A percentile compares a stretch with the other conserved stretches of the same genome.
phyloP scores from a whole-genome alignment of 2,329 filamentous ascomycete species.

The Nothomitra cinnamomea region DNA sequence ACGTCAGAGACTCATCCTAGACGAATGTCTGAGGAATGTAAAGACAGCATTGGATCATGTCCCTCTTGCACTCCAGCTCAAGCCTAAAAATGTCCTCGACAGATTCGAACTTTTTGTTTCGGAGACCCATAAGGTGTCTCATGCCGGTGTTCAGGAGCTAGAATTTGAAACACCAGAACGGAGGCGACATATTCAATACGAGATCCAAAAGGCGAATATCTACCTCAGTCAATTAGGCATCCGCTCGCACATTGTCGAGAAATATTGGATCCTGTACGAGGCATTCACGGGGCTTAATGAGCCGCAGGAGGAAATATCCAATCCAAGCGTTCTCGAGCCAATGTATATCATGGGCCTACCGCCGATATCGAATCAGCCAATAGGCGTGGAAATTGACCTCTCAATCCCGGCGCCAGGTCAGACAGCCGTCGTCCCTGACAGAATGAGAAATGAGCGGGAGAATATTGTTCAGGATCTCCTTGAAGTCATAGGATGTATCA shows the following conservation, averaged over 20 bases:
- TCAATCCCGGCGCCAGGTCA: slow-evolving; percentile 19
- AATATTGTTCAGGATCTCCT: slow-evolving; percentile 68
- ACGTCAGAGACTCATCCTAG: slow-evolving; percentile 56
- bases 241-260: slow-evolving; percentile 69
- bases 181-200: slow-evolving; percentile 44
- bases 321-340: slow-evolving; percentile 17
- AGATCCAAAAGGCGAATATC: slow-evolving; percentile 86
- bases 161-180: not conserved
- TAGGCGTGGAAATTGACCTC: not conserved
- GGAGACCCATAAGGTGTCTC: not conserved
- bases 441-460: slow-evolving; percentile 61
- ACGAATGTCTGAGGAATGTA: slow-evolving; percentile 51
- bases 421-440: slow-evolving; percentile 35
- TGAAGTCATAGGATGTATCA: slow-evolving; percentile 56
- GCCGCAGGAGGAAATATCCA: slow-evolving; percentile 25
- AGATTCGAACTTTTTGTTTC: slow-evolving; percentile 18
- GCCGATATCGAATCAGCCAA: slow-evolving; percentile 20
- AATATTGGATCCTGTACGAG: slow-evolving; percentile 59
- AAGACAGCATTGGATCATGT: slow-evolving; percentile 51
- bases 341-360: slow-evolving; percentile 13
- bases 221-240: slow-evolving; percentile 69
- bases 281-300: slow-evolving; percentile 35
- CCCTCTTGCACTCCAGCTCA: slow-evolving; percentile 50
- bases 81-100: slow-evolving; percentile 21
- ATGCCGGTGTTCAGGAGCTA: not conserved